Evolutionary conservation across 352 stramenopile species (phyloP).

Genomic region (Globisporangium paddicum): DNA sequence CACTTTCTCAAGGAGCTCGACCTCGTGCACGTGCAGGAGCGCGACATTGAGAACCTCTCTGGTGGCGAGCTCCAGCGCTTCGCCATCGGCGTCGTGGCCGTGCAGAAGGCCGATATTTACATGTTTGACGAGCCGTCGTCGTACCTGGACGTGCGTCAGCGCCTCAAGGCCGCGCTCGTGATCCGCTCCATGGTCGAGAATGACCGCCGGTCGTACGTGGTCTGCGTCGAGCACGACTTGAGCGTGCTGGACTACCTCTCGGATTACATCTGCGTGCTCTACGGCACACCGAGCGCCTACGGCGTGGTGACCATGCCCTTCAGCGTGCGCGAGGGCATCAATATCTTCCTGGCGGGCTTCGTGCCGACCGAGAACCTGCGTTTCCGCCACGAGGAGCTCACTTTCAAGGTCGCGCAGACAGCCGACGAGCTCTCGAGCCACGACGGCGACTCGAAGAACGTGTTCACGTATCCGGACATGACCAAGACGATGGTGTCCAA

Average conservation of each 20-base stretch:
- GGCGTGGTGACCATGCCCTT: conserved; percentile 99
- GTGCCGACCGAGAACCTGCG: conserved; percentile 99
- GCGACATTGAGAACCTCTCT: conserved; percentile 94
- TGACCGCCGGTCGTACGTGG: conserved; percentile 91
- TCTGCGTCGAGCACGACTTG: conserved; percentile 99
- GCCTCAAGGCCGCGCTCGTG: conserved; percentile 96
- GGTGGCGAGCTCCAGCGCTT: conserved; percentile 99
- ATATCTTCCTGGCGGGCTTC: conserved; percentile 99
- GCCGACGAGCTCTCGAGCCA: conserved; percentile 84
- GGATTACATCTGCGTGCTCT: conserved; percentile 99
- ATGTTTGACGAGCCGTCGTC: conserved; percentile 99
- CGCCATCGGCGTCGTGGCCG: conserved; percentile 95
- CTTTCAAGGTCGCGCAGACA: conserved; percentile 97
- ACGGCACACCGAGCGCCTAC: conserved; percentile 97
- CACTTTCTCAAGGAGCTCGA: conserved; percentile 92
- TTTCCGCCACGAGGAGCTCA: conserved; percentile 98
- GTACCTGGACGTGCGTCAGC: conserved; percentile 99
- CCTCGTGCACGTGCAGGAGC: conserved; percentile 96
- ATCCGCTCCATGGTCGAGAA: conserved; percentile 96
- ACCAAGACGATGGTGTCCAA: conserved; percentile 97
- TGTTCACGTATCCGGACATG: conserved; percentile 97
- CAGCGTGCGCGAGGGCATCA: conserved; percentile 99
- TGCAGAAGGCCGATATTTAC: conserved; percentile 98
- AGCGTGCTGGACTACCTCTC: conserved; percentile 99
- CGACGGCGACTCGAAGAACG: conserved; percentile 86